Evolutionary conservation across 2,329 filamentous ascomycete species (phyloP), one percentile per base, ranked within the genome.

Genomic region (Xylaria sp.): DNA sequence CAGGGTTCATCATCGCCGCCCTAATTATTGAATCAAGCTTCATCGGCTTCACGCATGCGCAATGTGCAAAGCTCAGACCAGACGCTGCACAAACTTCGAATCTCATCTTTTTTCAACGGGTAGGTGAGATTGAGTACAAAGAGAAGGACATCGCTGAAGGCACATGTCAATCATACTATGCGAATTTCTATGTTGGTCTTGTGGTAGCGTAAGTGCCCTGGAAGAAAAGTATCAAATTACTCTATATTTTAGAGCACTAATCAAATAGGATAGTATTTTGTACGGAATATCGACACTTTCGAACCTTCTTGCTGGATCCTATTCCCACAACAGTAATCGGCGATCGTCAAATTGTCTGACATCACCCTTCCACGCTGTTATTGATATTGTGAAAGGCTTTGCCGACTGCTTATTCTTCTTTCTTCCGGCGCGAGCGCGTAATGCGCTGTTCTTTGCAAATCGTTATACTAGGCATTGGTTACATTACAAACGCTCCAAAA

Each of bases 21-120:
- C 56, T 65, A 1, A 23, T 6, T 6, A 40, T 65, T 28, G 33
- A 65, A 53, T 46, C 62, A 7, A 65, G 42, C 44, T 65, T 28
- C 20, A 65, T 65, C 26, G 54, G 62, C 36, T 65, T 65, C 36
- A 65, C 33, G 1, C 17, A n/a, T 31, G 54, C 33, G 10, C 54
- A 65, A 44, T 65, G 62, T 58, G 54, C 54, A 23, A 44, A 59
- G 17, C 62, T 65, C 17, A 44, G 46, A n/a, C 53, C 33, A 23
- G 23, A 44, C 44, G 36, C 62, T n/a, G 9, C 54, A 1, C 46
- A 33, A 23, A 53, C 44, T 44, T 44, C 53, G 42, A 42, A 65
- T 53, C 62, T 65, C 2, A 36, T 65, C 26, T 59, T 51, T 53
- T 65, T 65, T 36, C 62, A 59, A 42, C 62, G 62, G 15, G 44